Base-by-base conservation (phyloP, 1,284 basidiomycete genomes). In the Phylloboletellus chloephorus region DNA sequence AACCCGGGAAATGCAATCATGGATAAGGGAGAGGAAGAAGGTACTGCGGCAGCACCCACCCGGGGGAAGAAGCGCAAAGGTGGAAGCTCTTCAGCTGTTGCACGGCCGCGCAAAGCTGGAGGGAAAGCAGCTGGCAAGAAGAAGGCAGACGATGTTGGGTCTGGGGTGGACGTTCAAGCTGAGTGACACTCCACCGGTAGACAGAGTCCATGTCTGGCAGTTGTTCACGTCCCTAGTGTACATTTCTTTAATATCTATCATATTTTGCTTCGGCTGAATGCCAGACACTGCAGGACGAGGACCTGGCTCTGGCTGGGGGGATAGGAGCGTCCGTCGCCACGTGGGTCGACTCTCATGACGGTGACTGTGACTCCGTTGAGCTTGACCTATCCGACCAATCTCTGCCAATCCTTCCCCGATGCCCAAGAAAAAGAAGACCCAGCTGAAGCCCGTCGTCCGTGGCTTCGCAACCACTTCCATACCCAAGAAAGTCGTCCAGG, bases 391-490 rank as follows among this genome's bases (percentile, higher is more conserved):
- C 33, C 30, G 4, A 35, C 12, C n/a, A 21, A 29, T 33, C 24
- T 17, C 23, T 23, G 33, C 30, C 31, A 7, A 24, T n/a, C 26
- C 20, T 19, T 24, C 21, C 23, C 33, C 46, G 51, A 88, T 89
- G 86, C 75, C 81, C 37, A 93, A 93, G 73, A 93, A 90, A 71
- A 89, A 83, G 73, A 92, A 88, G 67, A 76, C 79, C 2, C 82
- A 88, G 52, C 59, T 88, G 53, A 91, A 89, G 65, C 81, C 85
- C 44, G 68, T 84, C 45, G 74, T 60, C 28, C 73, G 82, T 43
- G 88, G 87, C 11, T 92, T 94, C 56, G 86, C 90, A 28, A 93
- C 91, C 1, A 90, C 86, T 7, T 97, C 93, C 19, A 76, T 83
- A 35, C 89, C 83, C 41, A 95, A 88, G 74, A 94, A 89, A 66